These are phyloP conservation scores for Porosira glacialis DNA, from an alignment of 352 stramenopile genomes.

Conservation along the genomic window DNA sequence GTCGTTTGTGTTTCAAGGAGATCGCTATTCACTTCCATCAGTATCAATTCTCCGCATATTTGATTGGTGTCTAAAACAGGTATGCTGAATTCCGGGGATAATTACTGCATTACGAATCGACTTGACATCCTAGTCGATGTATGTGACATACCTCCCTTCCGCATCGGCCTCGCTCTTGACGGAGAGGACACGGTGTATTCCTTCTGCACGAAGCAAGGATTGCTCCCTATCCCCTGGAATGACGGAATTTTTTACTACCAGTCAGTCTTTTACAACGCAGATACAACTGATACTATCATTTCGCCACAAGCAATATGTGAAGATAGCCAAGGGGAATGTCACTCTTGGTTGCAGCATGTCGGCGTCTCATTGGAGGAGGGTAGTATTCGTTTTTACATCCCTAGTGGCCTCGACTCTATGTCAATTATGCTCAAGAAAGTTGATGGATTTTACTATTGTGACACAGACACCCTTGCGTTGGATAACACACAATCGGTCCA, in stretches of 20 bases:
- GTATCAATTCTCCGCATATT: neutral
- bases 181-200: neutral
- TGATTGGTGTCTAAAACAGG: neutral
- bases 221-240: neutral
- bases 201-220: neutral
- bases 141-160: neutral
- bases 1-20: neutral
- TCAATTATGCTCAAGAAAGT: neutral
- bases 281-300: neutral
- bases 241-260: neutral
- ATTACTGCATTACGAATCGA: neutral
- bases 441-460: conserved; percentile 3
- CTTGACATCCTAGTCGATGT: neutral
- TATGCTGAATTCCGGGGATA: neutral
- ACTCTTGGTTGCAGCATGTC: neutral
- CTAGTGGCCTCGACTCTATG: neutral
- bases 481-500: neutral
- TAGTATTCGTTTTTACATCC: neutral
- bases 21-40: neutral
- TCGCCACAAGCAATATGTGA: neutral
- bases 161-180: neutral
- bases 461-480: neutral
- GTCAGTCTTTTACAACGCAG: neutral
- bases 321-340: neutral
- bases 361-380: neutral